Evolutionary conservation across 163 green algal genomes (phyloP), one percentile per base, ranked within the genome.

Genomic region (Scenedesmus sp.): DNA sequence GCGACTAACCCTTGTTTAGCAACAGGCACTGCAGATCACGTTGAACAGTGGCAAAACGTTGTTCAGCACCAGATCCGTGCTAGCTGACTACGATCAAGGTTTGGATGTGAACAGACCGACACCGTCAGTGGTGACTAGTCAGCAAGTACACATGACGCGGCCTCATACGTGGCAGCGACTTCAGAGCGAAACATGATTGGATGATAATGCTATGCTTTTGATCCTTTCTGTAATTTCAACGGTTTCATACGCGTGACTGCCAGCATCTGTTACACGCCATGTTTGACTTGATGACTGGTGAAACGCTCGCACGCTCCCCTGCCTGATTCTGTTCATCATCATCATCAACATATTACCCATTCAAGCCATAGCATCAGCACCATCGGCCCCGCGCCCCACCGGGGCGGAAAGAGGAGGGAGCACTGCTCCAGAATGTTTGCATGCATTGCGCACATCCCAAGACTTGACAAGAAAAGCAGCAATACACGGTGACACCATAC

Each of bases 121-220:
- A 40, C n/a, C n/a, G n/a, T n/a, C n/a, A n/a, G n/a, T n/a, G n/a
- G 65, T 76, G 65, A 76, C 65, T 20, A 20, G 65, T 76, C 65
- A 76, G 65, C 65, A 76, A 18, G 65, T 76, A 76, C 65, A 76
- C 7, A 76, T 76, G 65, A 76, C 65, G 65, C 65, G 65, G 65
- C 37, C 65, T 16, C 6, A 26, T 76, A 20, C 4, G 65, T 40
- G 30, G 56, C 16, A 26, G 56, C 56, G 15, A 30, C 7, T 16
- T 68, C 15, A 68, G n/a, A n/a, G n/a, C n/a, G n/a, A n/a, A n/a
- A n/a, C n/a, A n/a, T n/a, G n/a, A n/a, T n/a, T n/a, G n/a, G n/a
- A n/a, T n/a, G n/a, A n/a, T n/a, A n/a, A n/a, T n/a, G n/a, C n/a
- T n/a, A n/a, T n/a, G n/a, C n/a, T n/a, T n/a, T n/a, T n/a, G n/a